Conservation (phyloP, 73 alveolate genomes). For the Paramecium sexaurelia region DNA sequence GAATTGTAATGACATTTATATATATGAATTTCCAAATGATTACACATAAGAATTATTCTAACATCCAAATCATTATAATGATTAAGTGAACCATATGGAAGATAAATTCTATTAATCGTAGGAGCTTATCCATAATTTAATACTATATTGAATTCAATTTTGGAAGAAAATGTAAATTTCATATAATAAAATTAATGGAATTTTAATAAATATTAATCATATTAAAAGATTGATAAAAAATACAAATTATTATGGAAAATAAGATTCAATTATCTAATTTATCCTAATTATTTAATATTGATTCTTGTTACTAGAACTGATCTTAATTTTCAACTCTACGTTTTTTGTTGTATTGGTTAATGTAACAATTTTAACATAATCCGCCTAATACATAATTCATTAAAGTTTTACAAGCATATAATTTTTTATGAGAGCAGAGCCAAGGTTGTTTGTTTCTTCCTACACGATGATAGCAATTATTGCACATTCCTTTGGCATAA, state of each 20-base stretch:
- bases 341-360: slow-evolving; percentile 59
- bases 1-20: neutral
- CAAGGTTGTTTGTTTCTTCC: slow-evolving; percentile 88
- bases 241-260: neutral
- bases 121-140: too few species aligned
- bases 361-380: slow-evolving; percentile 65
- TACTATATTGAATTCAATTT: too few species aligned
- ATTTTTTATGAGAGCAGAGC: slow-evolving; percentile 78
- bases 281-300: neutral
- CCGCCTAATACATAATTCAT: neutral
- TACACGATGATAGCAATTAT: slow-evolving; percentile 84
- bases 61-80: neutral
- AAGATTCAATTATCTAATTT: neutral
- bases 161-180: too few species aligned
- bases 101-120: too few species aligned
- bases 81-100: too few species aligned
- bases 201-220: too few species aligned
- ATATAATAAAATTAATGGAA: too few species aligned
- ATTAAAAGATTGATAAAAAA: neutral
- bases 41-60: neutral
- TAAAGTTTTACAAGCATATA: slow-evolving; percentile 42
- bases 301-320: neutral
- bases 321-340: slow-evolving; percentile 44
- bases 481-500: slow-evolving; percentile 95
- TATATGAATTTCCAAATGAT: neutral